Percentiles rank a stretch among this genome's conserved stretches.
phyloP scores from a whole-genome alignment of 768 basidiomycete genomes.

The Suillus bovinus region DNA sequence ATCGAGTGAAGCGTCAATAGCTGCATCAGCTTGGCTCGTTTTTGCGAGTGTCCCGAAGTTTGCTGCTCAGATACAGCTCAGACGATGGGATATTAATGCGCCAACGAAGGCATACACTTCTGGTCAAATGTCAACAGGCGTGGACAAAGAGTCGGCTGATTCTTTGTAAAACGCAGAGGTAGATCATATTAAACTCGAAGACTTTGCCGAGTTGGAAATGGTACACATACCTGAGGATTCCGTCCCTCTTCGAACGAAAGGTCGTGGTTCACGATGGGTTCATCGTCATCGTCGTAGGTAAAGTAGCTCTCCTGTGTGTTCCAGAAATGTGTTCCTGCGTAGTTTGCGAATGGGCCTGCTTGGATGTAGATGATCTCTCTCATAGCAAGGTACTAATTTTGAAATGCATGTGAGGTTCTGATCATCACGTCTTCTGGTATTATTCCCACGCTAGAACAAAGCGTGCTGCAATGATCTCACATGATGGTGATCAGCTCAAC shows the following conservation, averaged over 20 bases:
- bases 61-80: constrained; percentile 38
- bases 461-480: no score
- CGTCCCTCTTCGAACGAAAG: constrained; percentile 69
- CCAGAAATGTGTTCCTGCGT: constrained; percentile 78
- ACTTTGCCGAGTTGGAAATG: constrained; percentile 3
- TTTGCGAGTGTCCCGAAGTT: constrained; percentile 64
- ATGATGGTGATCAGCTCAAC: no score
- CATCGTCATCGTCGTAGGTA: constrained; percentile 45
- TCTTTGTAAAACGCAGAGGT: constrained; percentile 13
- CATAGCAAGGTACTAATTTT: no score
- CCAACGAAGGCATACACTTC: constrained; percentile 46
- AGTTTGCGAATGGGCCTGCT: constrained; percentile 59
- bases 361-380: no score
- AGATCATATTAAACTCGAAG: neutral
- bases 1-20: constrained; percentile 28
- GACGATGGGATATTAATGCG: constrained; percentile 1
- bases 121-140: constrained; percentile 67
- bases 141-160: constrained; percentile 53
- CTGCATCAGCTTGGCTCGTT: constrained; percentile 26
- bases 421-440: no score
- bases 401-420: no score
- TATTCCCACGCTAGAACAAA: no score
- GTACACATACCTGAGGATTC: constrained; percentile 44
- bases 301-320: constrained; percentile 77
- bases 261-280: constrained; percentile 47